Evolutionary conservation across 176 grass and related monocot species (phyloP).

Genomic region (Eleusine coracana): DNA sequence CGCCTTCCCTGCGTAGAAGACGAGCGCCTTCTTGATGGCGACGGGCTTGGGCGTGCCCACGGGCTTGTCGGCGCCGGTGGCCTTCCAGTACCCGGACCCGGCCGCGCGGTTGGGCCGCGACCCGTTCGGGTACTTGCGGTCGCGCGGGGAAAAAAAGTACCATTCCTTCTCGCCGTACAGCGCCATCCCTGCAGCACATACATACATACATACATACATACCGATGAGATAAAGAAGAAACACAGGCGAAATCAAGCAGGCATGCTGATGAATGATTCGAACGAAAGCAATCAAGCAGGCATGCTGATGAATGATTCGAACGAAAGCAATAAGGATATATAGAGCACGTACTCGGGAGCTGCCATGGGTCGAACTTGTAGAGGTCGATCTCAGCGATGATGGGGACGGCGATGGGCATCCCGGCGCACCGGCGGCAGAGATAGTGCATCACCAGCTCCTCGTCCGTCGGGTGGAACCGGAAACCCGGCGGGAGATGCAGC

Average conservation of each 20-base stretch:
- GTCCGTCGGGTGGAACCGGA: conserved; percentile 98
- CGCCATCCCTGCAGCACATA: conserved; percentile 53
- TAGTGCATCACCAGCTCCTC: conserved; percentile 95
- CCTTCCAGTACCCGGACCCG: conserved; percentile 91
- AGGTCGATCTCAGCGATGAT: conserved; percentile 95
- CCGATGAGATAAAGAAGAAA: not conserved
- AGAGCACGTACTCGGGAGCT: conserved; percentile 60
- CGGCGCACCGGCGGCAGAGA: conserved; percentile 86
- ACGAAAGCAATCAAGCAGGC: too few species aligned
- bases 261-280: too few species aligned
- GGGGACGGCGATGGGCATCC: conserved; percentile 72
- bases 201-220: not conserved
- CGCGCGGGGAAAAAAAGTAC: conserved; percentile 93
- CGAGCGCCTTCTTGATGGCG: conserved; percentile 89
- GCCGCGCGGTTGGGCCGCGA: conserved; percentile 80
- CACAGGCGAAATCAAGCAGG: too few species aligned
- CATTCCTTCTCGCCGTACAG: conserved; percentile 92
- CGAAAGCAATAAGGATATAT: too few species aligned
- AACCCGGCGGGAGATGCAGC: conserved; percentile 82
- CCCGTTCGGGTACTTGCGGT: conserved; percentile 92
- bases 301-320: too few species aligned
- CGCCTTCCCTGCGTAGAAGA: conserved; percentile 88
- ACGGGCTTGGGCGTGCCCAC: conserved; percentile 69
- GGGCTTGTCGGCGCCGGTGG: conserved; percentile 83
- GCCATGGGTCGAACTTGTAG: conserved; percentile 95